These are phyloP conservation scores for Cladosporium phlei DNA, from an alignment of 2,329 filamentous ascomycete species.

Conservation along the genomic window DNA sequence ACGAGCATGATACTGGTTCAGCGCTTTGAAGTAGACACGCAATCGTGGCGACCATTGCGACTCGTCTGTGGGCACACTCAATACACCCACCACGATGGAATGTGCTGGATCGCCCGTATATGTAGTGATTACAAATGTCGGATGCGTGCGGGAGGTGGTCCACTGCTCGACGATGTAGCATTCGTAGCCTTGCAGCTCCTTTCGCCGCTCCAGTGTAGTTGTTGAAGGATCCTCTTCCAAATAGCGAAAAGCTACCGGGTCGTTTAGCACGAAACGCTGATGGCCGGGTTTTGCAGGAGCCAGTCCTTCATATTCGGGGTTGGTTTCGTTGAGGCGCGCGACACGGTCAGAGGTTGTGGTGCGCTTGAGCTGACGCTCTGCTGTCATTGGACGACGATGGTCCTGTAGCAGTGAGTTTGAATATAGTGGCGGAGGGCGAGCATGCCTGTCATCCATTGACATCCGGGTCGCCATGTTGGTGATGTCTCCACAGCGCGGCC, in stretches of 20 bases:
- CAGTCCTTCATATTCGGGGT: slow-evolving; percentile 24
- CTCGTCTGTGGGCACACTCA: slow-evolving; percentile 78
- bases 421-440: slow-evolving; percentile 13
- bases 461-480: slow-evolving; percentile 16
- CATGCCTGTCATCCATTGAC: slow-evolving; percentile 15
- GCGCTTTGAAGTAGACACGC: slow-evolving; percentile 77
- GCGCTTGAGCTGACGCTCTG: slow-evolving; percentile 10
- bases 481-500: background rate
- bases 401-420: slow-evolving; percentile 10
- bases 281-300: slow-evolving; percentile 33
- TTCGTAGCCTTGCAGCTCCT: slow-evolving; percentile 75
- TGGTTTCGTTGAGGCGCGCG: background rate
- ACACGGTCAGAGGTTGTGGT: slow-evolving; percentile 4
- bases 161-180: slow-evolving; percentile 95
- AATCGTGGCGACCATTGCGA: slow-evolving; percentile 72
- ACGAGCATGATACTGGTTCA: slow-evolving; percentile 79
- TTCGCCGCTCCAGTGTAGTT: slow-evolving; percentile 66
- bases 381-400: slow-evolving; percentile 20
- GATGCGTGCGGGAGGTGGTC: slow-evolving; percentile 86
- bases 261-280: slow-evolving; percentile 60
- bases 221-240: slow-evolving; percentile 80
- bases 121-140: slow-evolving; percentile 85
- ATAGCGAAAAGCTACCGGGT: slow-evolving; percentile 65
- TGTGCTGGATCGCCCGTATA: slow-evolving; percentile 85
- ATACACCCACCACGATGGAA: slow-evolving; percentile 70